Percentiles rank a stretch among this genome's conserved stretches.
phyloP scores from a whole-genome alignment of 805 yeast species.

The Nakazawaea ishiwadae region DNA sequence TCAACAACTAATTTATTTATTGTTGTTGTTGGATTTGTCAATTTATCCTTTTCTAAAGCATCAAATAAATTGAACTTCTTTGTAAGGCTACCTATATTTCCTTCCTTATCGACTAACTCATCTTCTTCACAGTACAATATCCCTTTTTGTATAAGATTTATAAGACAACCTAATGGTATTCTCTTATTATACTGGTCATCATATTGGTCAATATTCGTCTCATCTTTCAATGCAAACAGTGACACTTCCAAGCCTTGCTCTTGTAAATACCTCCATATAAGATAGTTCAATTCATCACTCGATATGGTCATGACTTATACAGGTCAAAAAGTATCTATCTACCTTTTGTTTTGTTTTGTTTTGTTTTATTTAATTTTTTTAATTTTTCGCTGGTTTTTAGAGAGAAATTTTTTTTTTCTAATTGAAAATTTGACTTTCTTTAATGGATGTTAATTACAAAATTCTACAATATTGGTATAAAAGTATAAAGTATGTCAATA shows the following conservation, averaged over 20 bases:
- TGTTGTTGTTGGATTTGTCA: conserved; percentile 6
- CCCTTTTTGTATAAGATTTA: conserved; percentile 81
- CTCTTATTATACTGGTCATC: conserved; percentile 45
- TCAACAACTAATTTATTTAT: conserved; percentile 9
- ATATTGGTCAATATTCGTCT: conserved; percentile 54
- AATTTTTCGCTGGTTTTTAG: too few relatives aligned
- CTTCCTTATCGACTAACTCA: conserved; percentile 38
- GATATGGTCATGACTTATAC: conserved; percentile 74
- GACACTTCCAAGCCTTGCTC: conserved; percentile 77
- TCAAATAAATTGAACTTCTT: conserved; percentile 47
- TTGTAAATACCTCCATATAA: conserved; percentile 89
- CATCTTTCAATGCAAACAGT: conserved; percentile 77
- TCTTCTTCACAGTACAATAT: conserved; percentile 73
- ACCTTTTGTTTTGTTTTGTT: not conserved
- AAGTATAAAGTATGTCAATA: too few relatives aligned
- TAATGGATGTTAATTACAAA: too few relatives aligned
- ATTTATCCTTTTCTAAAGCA: conserved; percentile 43
- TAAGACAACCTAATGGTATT: conserved; percentile 78
- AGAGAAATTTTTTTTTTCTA: too few relatives aligned
- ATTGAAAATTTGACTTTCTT: too few relatives aligned
- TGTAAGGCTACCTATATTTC: conserved; percentile 12
- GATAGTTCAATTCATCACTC: conserved; percentile 80
- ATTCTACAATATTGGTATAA: too few relatives aligned
- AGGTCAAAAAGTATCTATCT: too few relatives aligned
- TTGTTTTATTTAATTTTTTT: not conserved